Base-by-base conservation (phyloP, 1,284 basidiomycete genomes). In the Tilletia horrida region DNA sequence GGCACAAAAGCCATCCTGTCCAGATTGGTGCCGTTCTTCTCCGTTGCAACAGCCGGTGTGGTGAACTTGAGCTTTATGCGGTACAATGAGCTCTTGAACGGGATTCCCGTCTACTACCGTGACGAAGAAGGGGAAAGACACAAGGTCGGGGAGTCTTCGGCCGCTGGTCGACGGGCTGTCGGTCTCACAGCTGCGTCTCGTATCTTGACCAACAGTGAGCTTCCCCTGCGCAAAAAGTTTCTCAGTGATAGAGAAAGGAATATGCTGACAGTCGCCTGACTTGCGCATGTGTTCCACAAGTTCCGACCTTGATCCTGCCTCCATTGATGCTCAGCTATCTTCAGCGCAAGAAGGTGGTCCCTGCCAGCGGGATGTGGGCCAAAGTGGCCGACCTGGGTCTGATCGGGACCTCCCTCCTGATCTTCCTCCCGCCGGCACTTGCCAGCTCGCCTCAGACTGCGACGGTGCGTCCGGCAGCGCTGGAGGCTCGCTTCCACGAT, bases 31-130 rank as follows among this genome's bases (percentile, higher is more conserved):
- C 85, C 85, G 0, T 86, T 86, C 67, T 85, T 82, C 2, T 82
- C 83, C 42, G 85, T 86, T 13, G 85, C 85, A 1, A 70, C 68
- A 25, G 75, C 75, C 0, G 73, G 73, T 23, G 69, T 73, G 42
- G 75, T 77, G 27, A 76, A 76, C 52, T 40, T 76, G 69, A 83
- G 83, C 11, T 83, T 84, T 69, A 86, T 86, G 82, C 75, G 85
- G 21, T 86, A 85, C 85, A 86, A 86, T 73, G 85, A 86, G 79
- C 85, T 86, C 81, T 76, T 83, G 9, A 84, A 86, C 69, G 85
- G 85, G 21, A 82, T 86, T 57, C 82, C 83, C 43, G 82, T 86
- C 16, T 86, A 80, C 77, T 76, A 81, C 48, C 55, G 83, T 25
- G 76, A 75, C 48, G 69, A 68, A 0, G 55, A 71, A 1, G 75